Conservation (phyloP, 352 stramenopile genomes). For the Globisporangium heterothallicum region DNA sequence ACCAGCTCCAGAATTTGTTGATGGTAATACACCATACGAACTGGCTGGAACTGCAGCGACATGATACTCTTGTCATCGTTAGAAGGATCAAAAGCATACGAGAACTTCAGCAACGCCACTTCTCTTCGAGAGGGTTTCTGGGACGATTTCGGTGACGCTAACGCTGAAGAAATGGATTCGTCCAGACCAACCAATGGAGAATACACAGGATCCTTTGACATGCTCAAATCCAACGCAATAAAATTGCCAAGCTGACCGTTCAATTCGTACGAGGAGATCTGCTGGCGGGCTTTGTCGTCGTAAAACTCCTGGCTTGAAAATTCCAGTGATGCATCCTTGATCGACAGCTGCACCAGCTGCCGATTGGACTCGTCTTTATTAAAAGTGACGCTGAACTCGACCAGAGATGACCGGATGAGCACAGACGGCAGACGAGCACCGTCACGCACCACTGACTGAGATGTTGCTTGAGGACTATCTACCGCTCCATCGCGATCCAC, state of each 20-base stretch:
- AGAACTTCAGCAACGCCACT: constrained; percentile 26
- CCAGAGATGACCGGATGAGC: constrained; percentile 52
- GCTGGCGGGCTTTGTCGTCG: background rate
- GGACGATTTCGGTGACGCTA: background rate
- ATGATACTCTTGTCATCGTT: constrained; percentile 38
- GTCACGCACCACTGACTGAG: background rate
- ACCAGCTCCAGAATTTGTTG: constrained; percentile 80
- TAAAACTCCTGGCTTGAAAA: constrained; percentile 20
- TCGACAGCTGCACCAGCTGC: constrained; percentile 53
- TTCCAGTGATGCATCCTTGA: constrained; percentile 50
- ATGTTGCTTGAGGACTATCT: constrained; percentile 3
- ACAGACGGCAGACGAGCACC: constrained; percentile 14
- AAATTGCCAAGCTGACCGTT: constrained; percentile 65
- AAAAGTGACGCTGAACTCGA: constrained; percentile 74
- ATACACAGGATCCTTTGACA: constrained; percentile 63
- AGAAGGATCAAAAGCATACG: constrained; percentile 17
- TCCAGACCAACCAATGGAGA: constrained; percentile 61
- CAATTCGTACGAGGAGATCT: constrained; percentile 12
- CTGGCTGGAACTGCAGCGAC: constrained; percentile 46
- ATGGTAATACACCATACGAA: constrained; percentile 81
- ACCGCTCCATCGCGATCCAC: background rate
- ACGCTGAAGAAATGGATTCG: constrained; percentile 15
- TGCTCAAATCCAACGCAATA: constrained; percentile 63
- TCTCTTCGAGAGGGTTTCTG: constrained; percentile 5
- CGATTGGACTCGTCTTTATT: constrained; percentile 78